phyloP scores from a whole-genome alignment of 2,329 filamentous ascomycete species.

The Leptoxyphium fumago region DNA sequence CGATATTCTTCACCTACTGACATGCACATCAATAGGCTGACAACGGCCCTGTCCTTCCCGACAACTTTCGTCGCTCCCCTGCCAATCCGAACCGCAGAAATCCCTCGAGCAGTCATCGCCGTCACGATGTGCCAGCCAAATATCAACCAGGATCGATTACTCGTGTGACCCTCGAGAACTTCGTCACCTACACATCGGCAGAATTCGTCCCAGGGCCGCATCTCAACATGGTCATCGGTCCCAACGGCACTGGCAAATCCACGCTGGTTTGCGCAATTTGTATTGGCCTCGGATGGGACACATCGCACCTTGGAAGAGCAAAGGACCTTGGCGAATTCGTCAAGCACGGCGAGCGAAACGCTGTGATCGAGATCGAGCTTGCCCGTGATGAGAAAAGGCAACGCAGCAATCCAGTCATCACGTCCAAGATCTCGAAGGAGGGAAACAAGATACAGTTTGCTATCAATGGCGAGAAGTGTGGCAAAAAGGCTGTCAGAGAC shows the following conservation, averaged over 20 bases:
- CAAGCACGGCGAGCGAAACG: conserved; percentile 68
- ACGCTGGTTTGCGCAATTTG: conserved; percentile 95
- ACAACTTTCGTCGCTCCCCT: conserved; percentile 20
- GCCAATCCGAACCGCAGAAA: conserved; percentile 8
- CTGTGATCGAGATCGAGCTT: conserved; percentile 82
- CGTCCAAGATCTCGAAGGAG: conserved; percentile 63
- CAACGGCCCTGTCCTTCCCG: conserved; percentile 16
- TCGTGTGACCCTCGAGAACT: conserved; percentile 71
- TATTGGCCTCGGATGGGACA: conserved; percentile 71
- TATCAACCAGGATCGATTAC: conserved; percentile 71
- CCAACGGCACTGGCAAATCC: conserved; percentile 97
- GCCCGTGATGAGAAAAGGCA: conserved; percentile 44
- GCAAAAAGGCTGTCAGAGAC: conserved; percentile 48
- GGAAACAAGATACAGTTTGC: conserved; percentile 70
- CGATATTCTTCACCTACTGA: no score
- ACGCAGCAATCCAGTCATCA: conserved; percentile 55
- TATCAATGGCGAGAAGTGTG: conserved; percentile 51
- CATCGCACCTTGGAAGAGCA: conserved; percentile 71
- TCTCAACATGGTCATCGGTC: conserved; percentile 95
- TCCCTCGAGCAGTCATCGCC: conserved; percentile 1
- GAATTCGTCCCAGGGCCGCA: conserved; percentile 86
- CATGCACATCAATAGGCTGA: conserved; percentile 1
- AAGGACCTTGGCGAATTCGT: conserved; percentile 80
- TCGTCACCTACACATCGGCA: conserved; percentile 86
- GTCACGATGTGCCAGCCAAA: conserved; percentile 5